phyloP scores from a whole-genome alignment of 148 eudicot species.

The Dianthus caryophyllus region DNA sequence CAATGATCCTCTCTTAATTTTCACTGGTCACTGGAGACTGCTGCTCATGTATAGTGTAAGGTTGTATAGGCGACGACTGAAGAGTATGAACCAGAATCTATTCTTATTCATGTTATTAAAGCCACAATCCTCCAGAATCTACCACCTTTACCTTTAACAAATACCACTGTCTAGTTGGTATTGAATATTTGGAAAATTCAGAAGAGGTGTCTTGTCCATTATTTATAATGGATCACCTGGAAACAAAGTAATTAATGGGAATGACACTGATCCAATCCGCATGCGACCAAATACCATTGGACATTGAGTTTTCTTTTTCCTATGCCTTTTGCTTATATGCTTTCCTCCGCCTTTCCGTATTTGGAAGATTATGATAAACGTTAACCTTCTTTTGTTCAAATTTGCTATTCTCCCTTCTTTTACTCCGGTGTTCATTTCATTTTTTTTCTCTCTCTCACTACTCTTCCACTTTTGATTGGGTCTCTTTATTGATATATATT shows the following conservation, averaged over 20 bases:
- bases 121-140: conserved; percentile 7
- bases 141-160: conserved; percentile 8
- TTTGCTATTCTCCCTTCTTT: neutral
- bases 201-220: conserved; percentile 19
- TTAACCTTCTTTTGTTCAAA: conserved; percentile 21
- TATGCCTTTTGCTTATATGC: conserved; percentile 12
- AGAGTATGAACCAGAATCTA: conserved; percentile 10
- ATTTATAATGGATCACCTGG: conserved; percentile 18
- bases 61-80: neutral
- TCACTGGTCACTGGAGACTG: neutral
- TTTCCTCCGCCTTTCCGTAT: conserved; percentile 17
- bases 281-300: conserved; percentile 10
- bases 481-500: conserved; percentile 19
- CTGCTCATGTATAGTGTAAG: no score
- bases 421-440: conserved; percentile 6
- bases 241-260: conserved; percentile 4
- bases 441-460: neutral
- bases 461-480: conserved; percentile 5
- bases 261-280: conserved; percentile 5
- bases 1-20: neutral
- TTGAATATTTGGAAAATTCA: conserved; percentile 11
- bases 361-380: conserved; percentile 20
- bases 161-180: neutral
- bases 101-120: conserved; percentile 5
- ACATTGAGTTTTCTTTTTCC: conserved; percentile 3